Evolutionary conservation across 2,329 filamentous ascomycete species (phyloP), one percentile per base, ranked within the genome.

Genomic region (Sporothrix variecibatus): DNA sequence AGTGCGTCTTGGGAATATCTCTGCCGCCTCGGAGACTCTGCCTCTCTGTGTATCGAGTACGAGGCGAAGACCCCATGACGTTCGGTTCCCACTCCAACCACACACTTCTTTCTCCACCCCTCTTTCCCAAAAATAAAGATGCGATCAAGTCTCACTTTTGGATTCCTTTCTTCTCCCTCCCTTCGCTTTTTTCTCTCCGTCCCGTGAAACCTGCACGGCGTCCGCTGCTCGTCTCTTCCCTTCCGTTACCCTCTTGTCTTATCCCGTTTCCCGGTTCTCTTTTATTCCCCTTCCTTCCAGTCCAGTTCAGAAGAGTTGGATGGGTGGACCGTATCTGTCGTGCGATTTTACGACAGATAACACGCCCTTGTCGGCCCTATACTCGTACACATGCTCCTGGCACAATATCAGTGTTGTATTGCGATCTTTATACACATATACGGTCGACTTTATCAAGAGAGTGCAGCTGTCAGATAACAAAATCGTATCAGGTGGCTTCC

Each of bases 11-110:
- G 43, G 43, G 43, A 49, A 20, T 20, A 20, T 17, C 43, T 49
- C 23, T 56, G 3, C 8, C 8, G 11, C 23, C 51, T 56, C 51
- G 51, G 51, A 26, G n/a, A 56, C 51, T 12, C 43, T 49, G 15
- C 43, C 15, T 49, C 15, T 20, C 15, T 15, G 1, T 20, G 2
- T 34, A 34, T 34, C 34, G 34, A 34, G 34, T 34, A 60, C 34
- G 56, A 60, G 34, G 56, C 56, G 56, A 60, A 60, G 28, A n/a
- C 56, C 56, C 56, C 56, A 60, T 60, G 56, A 60, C 56, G 28
- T 34, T 11, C 28, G 56, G 56, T 31, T 8, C 8, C 51, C 51
- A 56, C 51, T 56, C 23, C n/a, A 12, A 12, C 51, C 51, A 62
- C 23, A 23, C 51, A 26, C 51, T 28, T 12, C 26, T 12, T 56